These are phyloP conservation scores for Exophiala sp. DNA, from an alignment of 2,329 filamentous ascomycete species.

Conservation along the genomic window DNA sequence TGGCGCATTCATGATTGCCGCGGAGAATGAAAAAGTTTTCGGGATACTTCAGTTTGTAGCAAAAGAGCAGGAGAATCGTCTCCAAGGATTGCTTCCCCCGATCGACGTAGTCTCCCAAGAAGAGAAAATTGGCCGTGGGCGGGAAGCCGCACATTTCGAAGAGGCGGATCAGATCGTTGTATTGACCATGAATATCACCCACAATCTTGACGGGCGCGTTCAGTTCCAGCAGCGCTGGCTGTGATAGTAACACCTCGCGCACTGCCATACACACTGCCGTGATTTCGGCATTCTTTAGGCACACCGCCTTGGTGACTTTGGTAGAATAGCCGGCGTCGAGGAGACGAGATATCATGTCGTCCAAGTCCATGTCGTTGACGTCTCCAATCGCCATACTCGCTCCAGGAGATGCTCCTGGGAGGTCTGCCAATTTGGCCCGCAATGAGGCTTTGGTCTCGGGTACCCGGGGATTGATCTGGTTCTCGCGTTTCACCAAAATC, in stretches of 20 bases:
- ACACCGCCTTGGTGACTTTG: slow-evolving; percentile 96
- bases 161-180: slow-evolving; percentile 90
- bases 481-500: slow-evolving; percentile 77
- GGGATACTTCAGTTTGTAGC: slow-evolving; percentile 95
- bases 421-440: slow-evolving; percentile 28
- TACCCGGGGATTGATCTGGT: slow-evolving; percentile 61
- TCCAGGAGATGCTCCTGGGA: slow-evolving; percentile 42
- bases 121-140: slow-evolving; percentile 84
- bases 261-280: slow-evolving; percentile 85
- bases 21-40: slow-evolving; percentile 95
- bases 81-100: slow-evolving; percentile 93
- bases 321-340: slow-evolving; percentile 91
- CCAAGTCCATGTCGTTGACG: slow-evolving; percentile 85
- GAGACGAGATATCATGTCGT: slow-evolving; percentile 93
- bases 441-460: slow-evolving; percentile 36
- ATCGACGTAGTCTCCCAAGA: slow-evolving; percentile 94
- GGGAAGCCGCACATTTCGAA: slow-evolving; percentile 99
- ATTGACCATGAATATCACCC: slow-evolving; percentile 93
- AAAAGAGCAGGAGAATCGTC: slow-evolving; percentile 84
- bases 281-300: slow-evolving; percentile 95
- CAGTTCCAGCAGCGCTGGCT: slow-evolving; percentile 86
- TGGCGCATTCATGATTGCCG: slow-evolving; percentile 95
- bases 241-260: slow-evolving; percentile 80
- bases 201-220: slow-evolving; percentile 96
- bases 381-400: slow-evolving; percentile 75